A percentile compares a stretch with the other conserved stretches of the same genome.
phyloP scores from a whole-genome alignment of 495 filamentous ascomycete species.

The Durotheca rogersii region DNA sequence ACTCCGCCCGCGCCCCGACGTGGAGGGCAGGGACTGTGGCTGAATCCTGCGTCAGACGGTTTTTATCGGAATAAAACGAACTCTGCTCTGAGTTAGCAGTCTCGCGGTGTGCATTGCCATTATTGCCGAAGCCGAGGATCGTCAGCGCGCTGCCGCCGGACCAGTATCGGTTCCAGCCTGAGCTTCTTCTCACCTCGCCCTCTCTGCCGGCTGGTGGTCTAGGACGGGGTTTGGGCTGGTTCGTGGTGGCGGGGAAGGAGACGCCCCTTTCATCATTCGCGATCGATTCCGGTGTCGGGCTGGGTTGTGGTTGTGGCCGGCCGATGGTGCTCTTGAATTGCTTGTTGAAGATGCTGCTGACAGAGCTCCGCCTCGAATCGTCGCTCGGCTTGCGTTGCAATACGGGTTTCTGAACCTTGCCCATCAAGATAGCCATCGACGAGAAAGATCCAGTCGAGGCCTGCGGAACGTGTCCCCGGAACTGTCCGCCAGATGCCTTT shows the following conservation, averaged over 20 bases:
- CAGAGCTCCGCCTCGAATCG: slow-evolving; percentile 43
- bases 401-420: slow-evolving; percentile 44
- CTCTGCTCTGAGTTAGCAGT: slow-evolving; percentile 48
- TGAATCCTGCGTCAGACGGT: slow-evolving; percentile 55
- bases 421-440: slow-evolving; percentile 59
- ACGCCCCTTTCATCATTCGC: slow-evolving; percentile 43
- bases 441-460: slow-evolving; percentile 53
- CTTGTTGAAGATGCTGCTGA: slow-evolving; percentile 50
- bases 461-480: slow-evolving; percentile 49
- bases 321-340: slow-evolving; percentile 57
- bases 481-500: slow-evolving; percentile 44
- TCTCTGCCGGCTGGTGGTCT: slow-evolving; percentile 27
- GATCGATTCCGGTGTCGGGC: slow-evolving; percentile 27
- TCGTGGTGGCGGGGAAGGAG: slow-evolving; percentile 42
- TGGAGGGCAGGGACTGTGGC: slow-evolving; percentile 56
- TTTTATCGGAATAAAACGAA: slow-evolving; percentile 54
- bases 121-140: slow-evolving; percentile 50
- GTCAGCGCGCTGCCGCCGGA: slow-evolving; percentile 56
- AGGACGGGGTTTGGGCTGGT: slow-evolving; percentile 40
- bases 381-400: slow-evolving; percentile 49
- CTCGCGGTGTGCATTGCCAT: slow-evolving; percentile 42
- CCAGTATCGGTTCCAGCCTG: slow-evolving; percentile 63
- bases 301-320: slow-evolving; percentile 51
- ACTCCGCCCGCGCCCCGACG: slow-evolving; percentile 50
- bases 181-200: slow-evolving; percentile 50